phyloP scores from a whole-genome alignment of 345 rosid genomes.

The Ceriops tagal region DNA sequence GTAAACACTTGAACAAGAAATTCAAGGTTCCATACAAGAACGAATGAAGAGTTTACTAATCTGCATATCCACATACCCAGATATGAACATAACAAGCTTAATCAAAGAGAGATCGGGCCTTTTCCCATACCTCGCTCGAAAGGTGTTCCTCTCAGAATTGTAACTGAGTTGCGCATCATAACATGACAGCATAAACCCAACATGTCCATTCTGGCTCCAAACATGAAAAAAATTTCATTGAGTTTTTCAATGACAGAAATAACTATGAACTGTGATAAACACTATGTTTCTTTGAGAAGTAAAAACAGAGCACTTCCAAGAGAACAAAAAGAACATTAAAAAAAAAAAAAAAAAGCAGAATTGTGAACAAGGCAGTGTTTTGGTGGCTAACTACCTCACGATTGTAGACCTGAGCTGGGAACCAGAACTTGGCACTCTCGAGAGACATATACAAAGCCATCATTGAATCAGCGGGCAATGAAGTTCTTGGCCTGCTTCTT shows the following conservation, averaged over 20 bases:
- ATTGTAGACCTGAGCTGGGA: constrained; percentile 93
- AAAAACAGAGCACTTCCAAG: not conserved
- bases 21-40: no score
- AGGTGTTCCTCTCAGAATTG: constrained; percentile 64
- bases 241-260: constrained; percentile 1
- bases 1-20: no score
- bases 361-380: not conserved
- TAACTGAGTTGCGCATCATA: constrained; percentile 87
- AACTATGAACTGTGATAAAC: not conserved
- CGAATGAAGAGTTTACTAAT: not conserved
- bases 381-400: constrained; percentile 59
- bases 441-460: constrained; percentile 87
- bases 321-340: not conserved
- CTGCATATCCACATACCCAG: not conserved
- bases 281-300: not conserved
- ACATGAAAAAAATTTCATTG: not conserved
- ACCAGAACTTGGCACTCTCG: constrained; percentile 73
- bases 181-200: constrained; percentile 89
- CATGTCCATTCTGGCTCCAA: constrained; percentile 71
- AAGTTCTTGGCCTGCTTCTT: constrained; percentile 28
- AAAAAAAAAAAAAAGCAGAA: not conserved
- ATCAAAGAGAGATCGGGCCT: not conserved
- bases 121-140: constrained; percentile 67
- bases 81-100: not conserved
- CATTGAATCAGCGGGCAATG: constrained; percentile 53